These are phyloP conservation scores for Parafenestella ontariensis DNA, from an alignment of 2,329 filamentous ascomycete genomes.

Conservation along the genomic window DNA sequence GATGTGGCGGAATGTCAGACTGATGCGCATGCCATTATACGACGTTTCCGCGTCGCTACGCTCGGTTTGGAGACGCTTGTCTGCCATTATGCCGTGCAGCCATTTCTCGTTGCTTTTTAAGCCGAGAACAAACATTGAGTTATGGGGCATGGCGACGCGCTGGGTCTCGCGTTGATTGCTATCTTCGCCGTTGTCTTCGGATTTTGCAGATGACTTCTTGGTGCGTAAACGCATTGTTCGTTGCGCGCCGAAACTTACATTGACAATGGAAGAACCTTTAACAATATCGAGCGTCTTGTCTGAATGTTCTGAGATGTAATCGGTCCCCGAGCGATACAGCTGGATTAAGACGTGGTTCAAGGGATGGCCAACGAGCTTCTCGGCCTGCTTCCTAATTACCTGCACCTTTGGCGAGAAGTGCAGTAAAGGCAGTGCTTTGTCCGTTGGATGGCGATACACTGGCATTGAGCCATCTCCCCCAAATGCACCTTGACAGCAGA, in stretches of 20 bases:
- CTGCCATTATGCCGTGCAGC: constrained; percentile 90
- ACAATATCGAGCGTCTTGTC: constrained; percentile 96
- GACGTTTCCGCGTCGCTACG: constrained; percentile 75
- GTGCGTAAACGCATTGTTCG: constrained; percentile 88
- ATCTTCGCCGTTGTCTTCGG: constrained; percentile 35
- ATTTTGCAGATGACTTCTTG: constrained; percentile 62
- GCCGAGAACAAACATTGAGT: constrained; percentile 86
- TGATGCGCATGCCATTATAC: constrained; percentile 80
- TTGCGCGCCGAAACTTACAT: constrained; percentile 91
- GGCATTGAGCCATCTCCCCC: constrained; percentile 75
- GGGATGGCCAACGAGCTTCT: constrained; percentile 75
- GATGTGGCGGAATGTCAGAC: constrained; percentile 88
- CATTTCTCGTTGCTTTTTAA: constrained; percentile 81
- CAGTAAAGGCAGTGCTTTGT: constrained; percentile 80
- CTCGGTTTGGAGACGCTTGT: constrained; percentile 74
- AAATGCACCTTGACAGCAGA: constrained; percentile 84
- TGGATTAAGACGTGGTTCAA: constrained; percentile 95
- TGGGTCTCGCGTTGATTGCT: constrained; percentile 60
- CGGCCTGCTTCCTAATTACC: constrained; percentile 71
- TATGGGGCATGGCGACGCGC: constrained; percentile 80
- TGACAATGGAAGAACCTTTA: constrained; percentile 82
- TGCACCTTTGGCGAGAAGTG: constrained; percentile 78
- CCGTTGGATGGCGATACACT: constrained; percentile 92
- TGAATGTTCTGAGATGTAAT: constrained; percentile 95
- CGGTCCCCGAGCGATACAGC: constrained; percentile 84